phyloP scores from a whole-genome alignment of 495 filamentous ascomycete genomes.

The Astrothelium macrocarpum region DNA sequence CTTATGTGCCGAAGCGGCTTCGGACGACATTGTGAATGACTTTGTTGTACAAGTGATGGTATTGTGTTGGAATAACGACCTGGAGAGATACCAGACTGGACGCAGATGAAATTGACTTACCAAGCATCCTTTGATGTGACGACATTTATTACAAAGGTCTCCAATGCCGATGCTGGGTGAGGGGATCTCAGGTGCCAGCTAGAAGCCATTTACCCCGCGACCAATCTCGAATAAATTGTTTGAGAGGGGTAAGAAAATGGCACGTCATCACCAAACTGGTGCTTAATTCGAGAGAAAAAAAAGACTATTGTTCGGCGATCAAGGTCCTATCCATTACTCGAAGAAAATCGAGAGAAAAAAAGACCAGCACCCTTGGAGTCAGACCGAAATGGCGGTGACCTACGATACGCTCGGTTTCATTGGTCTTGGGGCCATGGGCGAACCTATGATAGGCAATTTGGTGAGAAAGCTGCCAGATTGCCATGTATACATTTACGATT shows the following conservation, averaged over 20 bases:
- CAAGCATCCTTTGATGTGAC: background rate
- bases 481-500: constrained; percentile 35
- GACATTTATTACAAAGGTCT: background rate
- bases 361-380: too few species aligned
- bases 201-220: background rate
- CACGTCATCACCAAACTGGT: background rate
- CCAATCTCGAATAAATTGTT: background rate
- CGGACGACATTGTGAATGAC: background rate
- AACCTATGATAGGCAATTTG: constrained; percentile 37
- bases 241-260: background rate
- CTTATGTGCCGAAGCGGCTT: constrained; percentile 32
- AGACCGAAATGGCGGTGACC: constrained; percentile 14
- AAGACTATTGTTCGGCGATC: too few species aligned
- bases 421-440: constrained; percentile 42
- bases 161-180: background rate
- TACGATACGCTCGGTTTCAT: constrained; percentile 36
- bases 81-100: background rate
- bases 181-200: background rate
- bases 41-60: background rate
- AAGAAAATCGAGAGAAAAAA: too few species aligned
- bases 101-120: background rate
- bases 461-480: constrained; percentile 30
- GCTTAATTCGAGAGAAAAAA: background rate
- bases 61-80: background rate
- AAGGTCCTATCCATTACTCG: too few species aligned